Percentiles rank a stretch among this genome's conserved stretches.
Evolutionary conservation across 805 yeast species (phyloP).

Genomic region (Priceomyces medius): DNA sequence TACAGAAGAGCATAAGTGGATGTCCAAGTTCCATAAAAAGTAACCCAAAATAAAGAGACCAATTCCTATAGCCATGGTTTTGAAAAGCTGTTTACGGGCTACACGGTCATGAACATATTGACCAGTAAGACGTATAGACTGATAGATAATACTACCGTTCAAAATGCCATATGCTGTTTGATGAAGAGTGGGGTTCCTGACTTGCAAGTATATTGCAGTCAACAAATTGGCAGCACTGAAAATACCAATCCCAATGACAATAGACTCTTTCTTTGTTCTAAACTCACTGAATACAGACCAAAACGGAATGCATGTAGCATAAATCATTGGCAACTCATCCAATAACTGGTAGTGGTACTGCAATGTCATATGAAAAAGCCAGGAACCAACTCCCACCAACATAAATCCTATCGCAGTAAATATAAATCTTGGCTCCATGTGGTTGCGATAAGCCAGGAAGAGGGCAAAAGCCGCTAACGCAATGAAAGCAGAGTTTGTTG

Average conservation of each 20-base stretch:
- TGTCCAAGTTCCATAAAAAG: slow-evolving; percentile 85
- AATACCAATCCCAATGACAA: slow-evolving; percentile 47
- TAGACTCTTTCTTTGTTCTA: slow-evolving; percentile 35
- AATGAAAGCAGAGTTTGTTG: slow-evolving; percentile 65
- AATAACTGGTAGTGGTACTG: slow-evolving; percentile 84
- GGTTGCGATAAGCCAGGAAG: slow-evolving; percentile 55
- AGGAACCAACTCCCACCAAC: slow-evolving; percentile 88
- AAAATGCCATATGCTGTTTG: slow-evolving; percentile 80
- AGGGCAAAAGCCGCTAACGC: slow-evolving; percentile 62
- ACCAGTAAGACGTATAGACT: slow-evolving; percentile 53
- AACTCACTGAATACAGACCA: slow-evolving; percentile 77
- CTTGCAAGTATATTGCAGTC: slow-evolving; percentile 70
- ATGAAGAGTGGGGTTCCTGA: slow-evolving; percentile 83
- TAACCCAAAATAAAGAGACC: slow-evolving; percentile 70
- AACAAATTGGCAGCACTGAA: slow-evolving; percentile 55
- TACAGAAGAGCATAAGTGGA: slow-evolving; percentile 67
- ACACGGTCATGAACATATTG: slow-evolving; percentile 50
- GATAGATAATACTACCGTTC: slow-evolving; percentile 68
- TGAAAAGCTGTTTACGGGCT: slow-evolving; percentile 50
- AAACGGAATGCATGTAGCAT: slow-evolving; percentile 93
- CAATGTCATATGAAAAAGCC: slow-evolving; percentile 96
- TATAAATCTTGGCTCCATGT: slow-evolving; percentile 68
- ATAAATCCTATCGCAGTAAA: slow-evolving; percentile 77
- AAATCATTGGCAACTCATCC: slow-evolving; percentile 97
- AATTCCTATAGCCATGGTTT: slow-evolving; percentile 60